phyloP scores from a whole-genome alignment of 1,284 basidiomycete species.

The Marasmius sp. region DNA sequence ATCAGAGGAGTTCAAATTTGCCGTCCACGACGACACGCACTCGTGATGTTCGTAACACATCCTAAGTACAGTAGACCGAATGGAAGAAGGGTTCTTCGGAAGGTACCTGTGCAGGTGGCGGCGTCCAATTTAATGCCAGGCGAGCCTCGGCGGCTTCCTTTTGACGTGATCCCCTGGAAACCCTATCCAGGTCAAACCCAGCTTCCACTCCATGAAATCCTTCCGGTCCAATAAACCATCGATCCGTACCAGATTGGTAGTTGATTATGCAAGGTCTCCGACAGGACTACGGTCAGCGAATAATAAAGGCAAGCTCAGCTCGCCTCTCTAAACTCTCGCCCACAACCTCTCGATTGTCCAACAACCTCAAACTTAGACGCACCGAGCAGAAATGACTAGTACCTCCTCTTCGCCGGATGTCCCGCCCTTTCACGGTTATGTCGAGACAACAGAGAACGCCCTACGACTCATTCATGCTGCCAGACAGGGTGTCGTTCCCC shows the following conservation, averaged over 20 bases:
- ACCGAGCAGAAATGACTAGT: conserved; percentile 37
- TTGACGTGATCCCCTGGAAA: conserved; percentile 39
- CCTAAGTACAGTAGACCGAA: not conserved
- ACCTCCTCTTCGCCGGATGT: conserved; percentile 42
- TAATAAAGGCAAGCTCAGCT: conserved; percentile 39
- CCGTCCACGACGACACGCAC: not conserved
- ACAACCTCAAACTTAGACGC: conserved; percentile 50
- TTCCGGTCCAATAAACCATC: conserved; percentile 33
- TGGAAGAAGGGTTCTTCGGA: conserved; percentile 6
- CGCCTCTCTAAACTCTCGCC: conserved; percentile 37
- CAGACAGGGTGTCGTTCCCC: conserved; percentile 67
- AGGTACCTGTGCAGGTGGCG: conserved; percentile 8
- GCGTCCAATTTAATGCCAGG: conserved; percentile 21
- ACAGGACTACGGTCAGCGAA: conserved; percentile 27
- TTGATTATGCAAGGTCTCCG: conserved; percentile 32
- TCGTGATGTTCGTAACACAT: not conserved
- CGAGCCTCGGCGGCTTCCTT: conserved; percentile 33
- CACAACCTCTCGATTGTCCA: conserved; percentile 46
- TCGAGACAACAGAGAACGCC: conserved; percentile 77
- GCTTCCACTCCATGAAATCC: conserved; percentile 28
- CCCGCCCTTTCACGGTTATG: conserved; percentile 66
- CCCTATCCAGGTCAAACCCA: conserved; percentile 29
- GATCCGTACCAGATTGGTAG: conserved; percentile 29
- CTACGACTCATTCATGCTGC: conserved; percentile 79
- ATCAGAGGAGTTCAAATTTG: not conserved